These are phyloP conservation scores for Boletellus emodensis DNA, from an alignment of 768 basidiomycete species.

Conservation along the genomic window DNA sequence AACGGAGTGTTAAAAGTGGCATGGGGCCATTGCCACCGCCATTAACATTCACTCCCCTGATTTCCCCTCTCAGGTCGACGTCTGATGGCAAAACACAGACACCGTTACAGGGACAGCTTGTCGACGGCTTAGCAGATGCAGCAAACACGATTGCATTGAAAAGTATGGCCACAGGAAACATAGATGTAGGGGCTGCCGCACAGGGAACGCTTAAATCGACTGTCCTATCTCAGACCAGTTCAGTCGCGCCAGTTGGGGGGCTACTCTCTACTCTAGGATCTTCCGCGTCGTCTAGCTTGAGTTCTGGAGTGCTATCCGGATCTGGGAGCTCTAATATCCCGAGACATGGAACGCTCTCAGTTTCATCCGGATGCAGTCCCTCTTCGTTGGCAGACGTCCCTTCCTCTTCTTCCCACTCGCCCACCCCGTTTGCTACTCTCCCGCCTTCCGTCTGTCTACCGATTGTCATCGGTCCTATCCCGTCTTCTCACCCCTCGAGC, in stretches of 20 bases:
- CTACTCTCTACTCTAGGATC: background rate
- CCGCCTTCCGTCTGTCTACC: conserved; percentile 58
- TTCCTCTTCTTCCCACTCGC: conserved; percentile 9
- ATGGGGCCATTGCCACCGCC: conserved; percentile 60
- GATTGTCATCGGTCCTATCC: conserved; percentile 73
- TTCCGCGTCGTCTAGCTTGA: background rate
- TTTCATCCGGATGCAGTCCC: background rate
- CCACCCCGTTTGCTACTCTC: conserved; percentile 29
- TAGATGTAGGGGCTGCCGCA: background rate
- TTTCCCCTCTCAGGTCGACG: conserved; percentile 38
- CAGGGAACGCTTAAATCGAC: conserved; percentile 2
- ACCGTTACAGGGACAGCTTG: conserved; percentile 2
- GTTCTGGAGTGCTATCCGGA: conserved; percentile 6
- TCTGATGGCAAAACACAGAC: conserved; percentile 3
- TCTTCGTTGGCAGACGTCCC: conserved; percentile 19
- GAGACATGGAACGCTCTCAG: conserved; percentile 3
- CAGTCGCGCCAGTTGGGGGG: background rate
- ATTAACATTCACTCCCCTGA: conserved; percentile 59
- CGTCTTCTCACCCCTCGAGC: conserved; percentile 51
- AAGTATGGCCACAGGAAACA: background rate
- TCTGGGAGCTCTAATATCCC: conserved; percentile 17
- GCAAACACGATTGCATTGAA: conserved; percentile 5
- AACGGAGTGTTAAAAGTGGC: conserved; percentile 67
- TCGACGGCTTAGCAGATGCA: background rate
- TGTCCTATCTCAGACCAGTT: conserved; percentile 2